These are phyloP conservation scores for Aspergillus kassunensis DNA, from an alignment of 495 filamentous ascomycete species.

Conservation along the genomic window DNA sequence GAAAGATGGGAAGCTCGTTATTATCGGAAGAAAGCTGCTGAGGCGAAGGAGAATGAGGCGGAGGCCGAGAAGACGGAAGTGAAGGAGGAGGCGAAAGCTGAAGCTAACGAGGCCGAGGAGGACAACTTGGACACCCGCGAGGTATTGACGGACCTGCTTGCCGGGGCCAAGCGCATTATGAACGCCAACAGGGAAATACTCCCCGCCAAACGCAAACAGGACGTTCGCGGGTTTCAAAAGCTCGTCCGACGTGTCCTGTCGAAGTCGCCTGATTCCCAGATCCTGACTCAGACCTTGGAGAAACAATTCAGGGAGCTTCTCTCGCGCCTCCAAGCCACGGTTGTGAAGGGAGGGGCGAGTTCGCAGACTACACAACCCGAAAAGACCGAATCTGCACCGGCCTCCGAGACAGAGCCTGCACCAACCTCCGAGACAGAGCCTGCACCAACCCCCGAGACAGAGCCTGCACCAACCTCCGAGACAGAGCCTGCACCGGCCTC, in stretches of 20 bases:
- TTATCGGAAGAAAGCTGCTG: constrained; percentile 23
- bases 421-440: not conserved
- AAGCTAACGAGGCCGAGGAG: constrained; percentile 19
- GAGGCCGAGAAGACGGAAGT: constrained; percentile 22
- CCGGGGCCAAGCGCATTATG: constrained; percentile 53
- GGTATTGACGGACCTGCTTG: constrained; percentile 48
- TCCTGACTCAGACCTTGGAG: constrained; percentile 47
- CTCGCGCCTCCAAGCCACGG: constrained; percentile 38
- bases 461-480: not conserved
- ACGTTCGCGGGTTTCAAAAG: constrained; percentile 55
- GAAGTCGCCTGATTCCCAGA: constrained; percentile 31
- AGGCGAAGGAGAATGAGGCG: constrained; percentile 20
- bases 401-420: too few species aligned
- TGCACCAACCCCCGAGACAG: not conserved
- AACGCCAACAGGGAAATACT: constrained; percentile 43
- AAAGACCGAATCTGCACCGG: too few species aligned
- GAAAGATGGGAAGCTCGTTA: constrained; percentile 42
- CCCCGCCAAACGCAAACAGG: constrained; percentile 58
- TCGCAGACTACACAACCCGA: too few species aligned
- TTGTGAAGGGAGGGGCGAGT: constrained; percentile 25
- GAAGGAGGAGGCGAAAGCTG: constrained; percentile 25
- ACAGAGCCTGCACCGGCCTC: not conserved
- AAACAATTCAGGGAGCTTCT: constrained; percentile 48
- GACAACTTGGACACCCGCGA: constrained; percentile 34
- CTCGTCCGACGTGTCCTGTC: constrained; percentile 52